Percentiles rank a stretch among this genome's conserved stretches.
phyloP scores from a whole-genome alignment of 2,329 filamentous ascomycete genomes.

The Penicillium sp. region DNA sequence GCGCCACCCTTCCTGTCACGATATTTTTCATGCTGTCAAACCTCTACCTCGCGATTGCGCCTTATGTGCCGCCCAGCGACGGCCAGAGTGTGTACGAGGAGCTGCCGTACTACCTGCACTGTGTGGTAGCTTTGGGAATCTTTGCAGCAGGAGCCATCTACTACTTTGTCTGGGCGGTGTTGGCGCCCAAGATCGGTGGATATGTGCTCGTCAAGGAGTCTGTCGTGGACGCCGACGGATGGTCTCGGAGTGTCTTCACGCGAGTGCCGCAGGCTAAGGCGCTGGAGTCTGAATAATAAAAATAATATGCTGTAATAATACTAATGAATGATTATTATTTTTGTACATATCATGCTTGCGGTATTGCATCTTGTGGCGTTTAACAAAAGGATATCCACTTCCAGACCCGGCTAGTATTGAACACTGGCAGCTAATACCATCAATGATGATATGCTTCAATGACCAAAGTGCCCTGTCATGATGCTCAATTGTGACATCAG shows the following conservation, averaged over 20 bases:
- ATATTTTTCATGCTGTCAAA: constrained; percentile 54
- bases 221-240: constrained; percentile 58
- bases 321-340: too few species aligned
- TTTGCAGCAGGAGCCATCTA: constrained; percentile 51
- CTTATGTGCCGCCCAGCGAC: constrained; percentile 49
- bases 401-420: not conserved
- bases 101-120: constrained; percentile 54
- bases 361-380: too few species aligned
- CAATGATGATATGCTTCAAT: not conserved
- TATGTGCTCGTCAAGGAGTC: constrained; percentile 57
- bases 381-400: too few species aligned
- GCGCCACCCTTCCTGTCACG: constrained; percentile 49
- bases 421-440: not conserved
- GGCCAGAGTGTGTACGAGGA: constrained; percentile 51
- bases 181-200: constrained; percentile 43
- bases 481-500: not conserved
- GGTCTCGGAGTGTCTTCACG: constrained; percentile 57
- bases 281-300: constrained; percentile 1
- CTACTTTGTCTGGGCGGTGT: constrained; percentile 50
- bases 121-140: constrained; percentile 51
- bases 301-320: too few species aligned
- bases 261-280: constrained; percentile 36
- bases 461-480: not conserved
- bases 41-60: constrained; percentile 51
- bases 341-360: too few species aligned